phyloP scores from a whole-genome alignment of 306 rosid genomes.

The Gynostemma pentaphyllum region DNA sequence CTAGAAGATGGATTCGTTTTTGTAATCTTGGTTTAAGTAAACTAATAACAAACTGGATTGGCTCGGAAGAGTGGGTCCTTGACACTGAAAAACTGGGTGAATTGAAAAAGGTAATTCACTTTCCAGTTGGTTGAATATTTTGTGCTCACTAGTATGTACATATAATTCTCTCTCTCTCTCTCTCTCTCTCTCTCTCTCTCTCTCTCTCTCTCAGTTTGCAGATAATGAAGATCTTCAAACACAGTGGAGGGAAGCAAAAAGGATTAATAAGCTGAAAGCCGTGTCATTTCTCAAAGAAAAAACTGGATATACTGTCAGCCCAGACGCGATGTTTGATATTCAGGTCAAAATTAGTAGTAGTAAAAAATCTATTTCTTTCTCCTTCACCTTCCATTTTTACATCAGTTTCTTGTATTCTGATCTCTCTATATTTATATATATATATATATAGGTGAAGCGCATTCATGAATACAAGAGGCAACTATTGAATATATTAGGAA shows the following conservation, averaged over 20 bases:
- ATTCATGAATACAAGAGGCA: constrained; percentile 98
- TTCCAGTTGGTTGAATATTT: constrained; percentile 18
- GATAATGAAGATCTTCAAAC: constrained; percentile 73
- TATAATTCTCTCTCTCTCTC: neutral
- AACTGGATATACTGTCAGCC: constrained; percentile 84
- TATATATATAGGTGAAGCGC: constrained; percentile 99
- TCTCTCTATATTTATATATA: no score
- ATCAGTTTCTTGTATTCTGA: neutral
- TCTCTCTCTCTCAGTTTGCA: constrained; percentile 35
- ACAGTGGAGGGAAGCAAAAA: constrained; percentile 81
- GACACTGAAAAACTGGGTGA: constrained; percentile 69
- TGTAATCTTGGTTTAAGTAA: constrained; percentile 82
- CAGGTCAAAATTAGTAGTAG: constrained; percentile 36
- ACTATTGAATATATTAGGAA: constrained; percentile 75
- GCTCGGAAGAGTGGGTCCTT: constrained; percentile 89
- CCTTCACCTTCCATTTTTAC: neutral
- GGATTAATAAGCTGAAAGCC: constrained; percentile 73
- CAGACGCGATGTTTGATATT: constrained; percentile 89
- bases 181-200: neutral
- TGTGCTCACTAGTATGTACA: neutral
- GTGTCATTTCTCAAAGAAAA: constrained; percentile 58
- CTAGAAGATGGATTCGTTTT: constrained; percentile 94
- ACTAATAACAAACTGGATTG: constrained; percentile 61
- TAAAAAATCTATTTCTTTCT: neutral
- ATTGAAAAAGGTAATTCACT: constrained; percentile 5